phyloP scores from a whole-genome alignment of 2,329 filamentous ascomycete species.

The Colletotrichum tofieldiae region DNA sequence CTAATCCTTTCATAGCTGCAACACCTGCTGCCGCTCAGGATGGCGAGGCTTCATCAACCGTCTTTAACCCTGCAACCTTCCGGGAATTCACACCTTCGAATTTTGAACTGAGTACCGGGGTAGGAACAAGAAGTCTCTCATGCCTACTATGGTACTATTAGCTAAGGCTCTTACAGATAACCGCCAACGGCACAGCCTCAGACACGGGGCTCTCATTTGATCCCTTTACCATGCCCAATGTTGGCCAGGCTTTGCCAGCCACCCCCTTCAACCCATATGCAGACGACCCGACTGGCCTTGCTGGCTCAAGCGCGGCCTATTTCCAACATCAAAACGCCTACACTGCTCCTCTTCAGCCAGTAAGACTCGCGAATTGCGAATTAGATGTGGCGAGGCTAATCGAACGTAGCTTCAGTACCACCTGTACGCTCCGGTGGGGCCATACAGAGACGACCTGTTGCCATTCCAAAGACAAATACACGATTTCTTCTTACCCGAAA shows the following conservation, averaged over 20 bases:
- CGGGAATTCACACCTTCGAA: constrained; percentile 73
- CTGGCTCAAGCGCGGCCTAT: constrained; percentile 73
- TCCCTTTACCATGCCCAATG: constrained; percentile 74
- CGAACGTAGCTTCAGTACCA: constrained; percentile 84
- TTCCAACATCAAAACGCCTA: constrained; percentile 74
- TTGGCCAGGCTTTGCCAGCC: constrained; percentile 66
- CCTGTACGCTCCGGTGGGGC: constrained; percentile 89
- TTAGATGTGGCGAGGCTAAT: constrained; percentile 43
- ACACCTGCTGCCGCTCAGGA: constrained; percentile 51
- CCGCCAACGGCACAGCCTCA: constrained; percentile 64
- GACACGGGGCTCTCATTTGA: constrained; percentile 71
- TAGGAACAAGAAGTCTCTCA: constrained; percentile 59
- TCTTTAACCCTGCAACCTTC: constrained; percentile 71
- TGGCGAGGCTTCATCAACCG: constrained; percentile 53
- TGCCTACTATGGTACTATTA: neutral
- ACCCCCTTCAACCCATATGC: constrained; percentile 83
- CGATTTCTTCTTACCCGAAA: constrained; percentile 93
- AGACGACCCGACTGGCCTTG: constrained; percentile 76
- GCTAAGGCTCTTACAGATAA: constrained; percentile 49
- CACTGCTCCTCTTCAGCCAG: constrained; percentile 71
- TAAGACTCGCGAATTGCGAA: constrained; percentile 53
- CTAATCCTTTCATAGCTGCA: constrained; percentile 30
- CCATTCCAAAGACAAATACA: constrained; percentile 90
- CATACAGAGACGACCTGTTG: constrained; percentile 84
- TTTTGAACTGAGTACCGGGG: constrained; percentile 67